Base-by-base conservation (phyloP, 306 rosid species). In the Inga leiocalycina region DNA sequence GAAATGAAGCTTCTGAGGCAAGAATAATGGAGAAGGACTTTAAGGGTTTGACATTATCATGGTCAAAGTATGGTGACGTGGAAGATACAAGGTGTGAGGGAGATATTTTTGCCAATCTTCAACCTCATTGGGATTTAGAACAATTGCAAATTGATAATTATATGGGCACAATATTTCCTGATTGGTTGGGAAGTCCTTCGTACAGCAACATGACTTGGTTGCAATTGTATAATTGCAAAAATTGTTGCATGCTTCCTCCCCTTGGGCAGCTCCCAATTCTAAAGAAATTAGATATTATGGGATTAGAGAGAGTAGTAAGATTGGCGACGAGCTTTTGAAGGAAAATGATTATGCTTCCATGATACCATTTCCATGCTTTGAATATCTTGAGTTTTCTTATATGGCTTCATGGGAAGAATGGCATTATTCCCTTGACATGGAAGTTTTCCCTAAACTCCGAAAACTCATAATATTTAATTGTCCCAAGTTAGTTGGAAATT, bases 241-340 rank as follows among this genome's bases (percentile, higher is more conserved):
- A 62, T n/a, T 83, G 80, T 35, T 46, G 61, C 4, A 49, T 8
- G 48, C 79, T 83, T 27, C 75, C 86, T 19, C 24, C 74, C 19
- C 75, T 81, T 6, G 80, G 84, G 24, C 80, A 62, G 3, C 56
- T 81, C 24, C 68, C 80, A 4, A 10, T 41, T 81, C 43, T 81
- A 5, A 35, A 46, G 52, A 0, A 5, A 3, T n/a, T 81, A 2
- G 2, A 0, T 3, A 64, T 81, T n/a, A 0, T 0, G 3, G 4
- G 3, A 6, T 48, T 61, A 9, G 43, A 46, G 3, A 54, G 37
- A 1, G 2, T 62, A 9, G 9, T 20, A 64, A 43, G 0, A 30
- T 81, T 0, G 68, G 44, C 13, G 1, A 0, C 2, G 84, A 74
- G 27, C 74, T 74, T 5, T 62, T 73, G 39, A 71, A 41, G 71